phyloP scores from a whole-genome alignment of 1,284 basidiomycete genomes.

The Fomitopsis betulina region DNA sequence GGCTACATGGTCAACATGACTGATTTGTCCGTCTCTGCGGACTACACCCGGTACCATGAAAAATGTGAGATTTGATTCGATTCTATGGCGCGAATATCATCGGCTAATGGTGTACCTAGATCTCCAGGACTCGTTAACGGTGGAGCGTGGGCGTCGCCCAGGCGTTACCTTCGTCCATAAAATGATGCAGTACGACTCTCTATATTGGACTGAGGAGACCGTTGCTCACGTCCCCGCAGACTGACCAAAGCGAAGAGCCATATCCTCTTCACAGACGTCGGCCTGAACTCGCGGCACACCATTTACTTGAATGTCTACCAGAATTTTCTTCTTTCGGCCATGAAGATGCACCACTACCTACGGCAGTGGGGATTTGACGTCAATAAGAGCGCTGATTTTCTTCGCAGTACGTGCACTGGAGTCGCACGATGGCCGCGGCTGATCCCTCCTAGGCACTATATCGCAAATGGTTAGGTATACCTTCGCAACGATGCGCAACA shows the following conservation, averaged over 20 bases:
- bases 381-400: slow-evolving; percentile 41
- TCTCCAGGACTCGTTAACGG: slow-evolving; percentile 58
- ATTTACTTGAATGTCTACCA: slow-evolving; percentile 85
- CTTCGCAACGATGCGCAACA: slow-evolving; percentile 47
- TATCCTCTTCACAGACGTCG: slow-evolving; percentile 73
- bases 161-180: slow-evolving; percentile 59
- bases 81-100: background rate
- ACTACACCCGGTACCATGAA: slow-evolving; percentile 63
- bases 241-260: slow-evolving; percentile 66
- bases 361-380: slow-evolving; percentile 49
- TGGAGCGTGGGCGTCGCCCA: slow-evolving; percentile 53
- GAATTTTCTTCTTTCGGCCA: slow-evolving; percentile 79
- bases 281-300: slow-evolving; percentile 59
- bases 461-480: slow-evolving; percentile 54
- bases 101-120: slow-evolving; percentile 32
- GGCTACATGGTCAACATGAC: slow-evolving; percentile 75
- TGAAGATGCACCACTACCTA: slow-evolving; percentile 88
- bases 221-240: slow-evolving; percentile 32
- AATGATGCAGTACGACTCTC: slow-evolving; percentile 59
- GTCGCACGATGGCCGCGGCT: background rate
- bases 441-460: slow-evolving; percentile 43
- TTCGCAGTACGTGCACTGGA: slow-evolving; percentile 42
- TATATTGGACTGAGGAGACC: background rate
- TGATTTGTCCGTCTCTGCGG: slow-evolving; percentile 71
- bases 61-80: slow-evolving; percentile 42